Evolutionary conservation across 202 grass and related monocot genomes (phyloP), one percentile per base, ranked within the genome.

Genomic region (Digitaria exilis): DNA sequence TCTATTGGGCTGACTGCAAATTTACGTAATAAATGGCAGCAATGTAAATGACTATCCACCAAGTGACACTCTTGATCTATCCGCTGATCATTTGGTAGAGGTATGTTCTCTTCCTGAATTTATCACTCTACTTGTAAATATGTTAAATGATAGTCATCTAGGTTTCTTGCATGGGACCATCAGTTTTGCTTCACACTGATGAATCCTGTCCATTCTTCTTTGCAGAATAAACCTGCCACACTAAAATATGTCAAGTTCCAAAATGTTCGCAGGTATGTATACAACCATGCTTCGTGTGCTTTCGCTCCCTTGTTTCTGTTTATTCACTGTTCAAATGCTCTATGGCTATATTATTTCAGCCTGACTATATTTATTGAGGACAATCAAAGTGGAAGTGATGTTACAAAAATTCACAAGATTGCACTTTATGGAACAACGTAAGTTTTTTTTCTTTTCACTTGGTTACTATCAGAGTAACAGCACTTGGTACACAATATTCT

Each of bases 161-260:
- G 21, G 15, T 5, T 81, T 49, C 25, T 48, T 18, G 29, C 4
- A 52, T 63, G 17, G 50, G 44, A 2, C 37, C 32, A 22, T 86
- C 64, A 49, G 5, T 35, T 35, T 57, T 80, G 12, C 69, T 65
- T 85, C n/a, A 71, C 48, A 80, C 16, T 57, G 45, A 87, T 76
- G 54, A 70, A 22, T 28, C n/a, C 13, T 87, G 62, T 3, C 24
- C 52, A 73, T 90, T 84, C 22, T 57, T 68, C 10, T 77, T 80
- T 94, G 56, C 82, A 99, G 96, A 85, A 82, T 51, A 90, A 84
- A 64, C 91, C 86, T 79, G 79, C 81, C 31, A 74, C 48, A 13
- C 87, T 99, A 37, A 99, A 99, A 84, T 99, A 94, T 85, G 96
- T 99, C 57, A 99, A 94, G 84, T 99, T 99, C 83, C 96, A 99